These are phyloP conservation scores for Boletus sp. DNA, from an alignment of 768 basidiomycete genomes.

Conservation along the genomic window DNA sequence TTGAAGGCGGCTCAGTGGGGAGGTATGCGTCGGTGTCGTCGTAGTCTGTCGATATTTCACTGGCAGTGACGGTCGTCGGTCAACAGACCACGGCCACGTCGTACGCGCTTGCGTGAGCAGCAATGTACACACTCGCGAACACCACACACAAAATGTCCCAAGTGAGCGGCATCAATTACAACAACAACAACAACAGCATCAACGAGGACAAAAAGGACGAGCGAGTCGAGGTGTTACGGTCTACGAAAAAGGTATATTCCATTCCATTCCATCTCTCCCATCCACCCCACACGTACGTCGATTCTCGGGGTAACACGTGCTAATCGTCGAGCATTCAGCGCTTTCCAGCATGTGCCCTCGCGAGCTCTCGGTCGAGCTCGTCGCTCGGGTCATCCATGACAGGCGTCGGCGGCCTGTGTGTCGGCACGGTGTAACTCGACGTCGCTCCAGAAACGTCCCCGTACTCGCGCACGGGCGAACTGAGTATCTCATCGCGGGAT, in stretches of 20 bases:
- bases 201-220: background rate
- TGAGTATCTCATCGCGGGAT: slow-evolving; percentile 75
- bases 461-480: slow-evolving; percentile 66
- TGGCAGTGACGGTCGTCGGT: too few species aligned
- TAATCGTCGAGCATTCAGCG: too few species aligned
- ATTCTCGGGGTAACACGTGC: too few species aligned
- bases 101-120: too few species aligned
- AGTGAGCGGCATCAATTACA: too few species aligned
- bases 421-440: slow-evolving; percentile 56
- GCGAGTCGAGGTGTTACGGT: background rate
- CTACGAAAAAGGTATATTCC: background rate
- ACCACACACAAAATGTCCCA: too few species aligned
- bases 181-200: too few species aligned
- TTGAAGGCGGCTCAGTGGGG: too few species aligned
- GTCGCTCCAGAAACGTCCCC: slow-evolving; percentile 62
- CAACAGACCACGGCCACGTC: too few species aligned
- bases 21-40: too few species aligned
- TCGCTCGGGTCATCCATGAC: slow-evolving; percentile 83
- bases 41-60: too few species aligned
- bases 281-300: background rate
- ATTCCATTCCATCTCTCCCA: background rate
- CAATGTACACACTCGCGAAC: too few species aligned
- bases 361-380: slow-evolving; percentile 84
- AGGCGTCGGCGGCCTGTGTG: slow-evolving; percentile 55
- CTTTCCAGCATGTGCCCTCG: slow-evolving; percentile 55